Evolutionary conservation across 768 basidiomycete genomes (phyloP).

Genomic region (Amanita jacksonii): DNA sequence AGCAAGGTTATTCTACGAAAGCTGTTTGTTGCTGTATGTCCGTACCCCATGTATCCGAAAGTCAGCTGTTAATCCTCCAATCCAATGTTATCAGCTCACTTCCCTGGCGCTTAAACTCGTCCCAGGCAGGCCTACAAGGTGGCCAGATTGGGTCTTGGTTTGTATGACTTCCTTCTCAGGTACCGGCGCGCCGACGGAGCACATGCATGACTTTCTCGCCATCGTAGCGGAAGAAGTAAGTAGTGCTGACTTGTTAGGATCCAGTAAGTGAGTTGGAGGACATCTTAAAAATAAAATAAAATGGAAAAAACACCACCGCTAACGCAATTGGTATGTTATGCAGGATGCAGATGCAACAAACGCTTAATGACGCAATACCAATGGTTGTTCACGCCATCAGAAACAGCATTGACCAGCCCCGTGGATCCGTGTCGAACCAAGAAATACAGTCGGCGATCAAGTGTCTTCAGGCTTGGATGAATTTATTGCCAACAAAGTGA

Average conservation of each 20-base stretch:
- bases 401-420: constrained; percentile 38
- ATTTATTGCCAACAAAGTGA: constrained; percentile 57
- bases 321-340: constrained; percentile 1
- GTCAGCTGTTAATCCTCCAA: neutral
- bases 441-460: constrained; percentile 66
- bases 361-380: constrained; percentile 56
- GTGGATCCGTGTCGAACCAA: constrained; percentile 20
- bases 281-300: too few species aligned
- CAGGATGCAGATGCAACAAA: constrained; percentile 57
- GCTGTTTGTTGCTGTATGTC: constrained; percentile 74
- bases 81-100: constrained; percentile 35
- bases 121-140: constrained; percentile 44
- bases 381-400: constrained; percentile 65
- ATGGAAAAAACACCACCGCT: too few species aligned
- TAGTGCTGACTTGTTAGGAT: constrained; percentile 62
- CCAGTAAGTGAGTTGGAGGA: constrained; percentile 67
- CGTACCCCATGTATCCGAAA: constrained; percentile 6
- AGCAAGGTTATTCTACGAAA: constrained; percentile 75
- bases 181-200: constrained; percentile 47
- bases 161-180: constrained; percentile 54
- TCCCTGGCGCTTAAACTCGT: constrained; percentile 66
- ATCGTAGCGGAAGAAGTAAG: constrained; percentile 81
- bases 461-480: constrained; percentile 81
- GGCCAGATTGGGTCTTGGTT: constrained; percentile 71
- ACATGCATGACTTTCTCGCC: constrained; percentile 64